Base-by-base conservation (phyloP, 768 basidiomycete genomes). In the Phylloporus sp. region DNA sequence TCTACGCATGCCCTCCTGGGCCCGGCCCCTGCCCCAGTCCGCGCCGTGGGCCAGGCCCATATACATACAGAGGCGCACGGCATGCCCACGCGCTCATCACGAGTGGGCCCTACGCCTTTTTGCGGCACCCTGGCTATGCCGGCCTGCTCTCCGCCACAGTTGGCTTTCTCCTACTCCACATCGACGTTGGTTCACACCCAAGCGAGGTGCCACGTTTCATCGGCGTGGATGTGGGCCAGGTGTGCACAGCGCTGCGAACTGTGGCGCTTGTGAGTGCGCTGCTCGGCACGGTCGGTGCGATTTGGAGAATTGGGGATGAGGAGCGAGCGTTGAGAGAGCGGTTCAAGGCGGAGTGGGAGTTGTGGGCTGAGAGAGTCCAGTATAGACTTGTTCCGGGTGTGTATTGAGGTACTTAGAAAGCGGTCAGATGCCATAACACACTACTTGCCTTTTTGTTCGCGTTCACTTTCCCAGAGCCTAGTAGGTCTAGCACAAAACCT, bases 331-430 rank as follows among this genome's bases (percentile, higher is more conserved):
- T 63, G 32, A 55, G 16, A 9, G 39, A 23, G 5, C 53, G 53
- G 39, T 62, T 62, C 49, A 53, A 52, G 26, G 49, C n/a, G 13
- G 53, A 62, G 28, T 62, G 61, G 61, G 61, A 53, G 28, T 56
- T 60, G 1, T 83, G 78, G 77, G 73, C 73, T 7, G 53, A 52
- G 40, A 64, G 54, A 34, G 80, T 82, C 11, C 76, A 70, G 9
- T 80, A 75, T 49, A 78, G 62, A 48, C 63, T 83, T 27, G 56
- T 82, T 42, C 80, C 80, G 20, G 70, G 75, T 23, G 32, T 81
- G 9, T 76, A 74, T 58, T 81, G 56, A 59, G 6, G n/a, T n/a
- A n/a, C n/a, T n/a, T n/a, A n/a, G n/a, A n/a, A n/a, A n/a, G n/a
- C n/a, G n/a, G n/a, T n/a, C n/a, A n/a, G n/a, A n/a, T n/a, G n/a